Evolutionary conservation across 805 yeast species (phyloP).

Genomic region (Kazachstania kunashirensis): DNA sequence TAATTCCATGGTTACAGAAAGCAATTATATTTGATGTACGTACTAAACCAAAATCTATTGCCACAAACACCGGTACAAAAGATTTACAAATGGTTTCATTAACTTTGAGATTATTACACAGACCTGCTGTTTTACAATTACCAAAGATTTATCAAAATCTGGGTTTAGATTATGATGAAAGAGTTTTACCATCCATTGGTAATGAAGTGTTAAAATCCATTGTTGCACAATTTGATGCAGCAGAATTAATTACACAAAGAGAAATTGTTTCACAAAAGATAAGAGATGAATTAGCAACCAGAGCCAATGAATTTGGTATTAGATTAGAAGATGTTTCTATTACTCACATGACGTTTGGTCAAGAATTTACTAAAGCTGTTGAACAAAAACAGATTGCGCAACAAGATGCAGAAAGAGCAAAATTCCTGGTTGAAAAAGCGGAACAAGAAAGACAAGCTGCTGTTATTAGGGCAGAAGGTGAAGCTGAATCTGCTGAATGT

Average conservation of each 20-base stretch:
- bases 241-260: constrained; percentile 93
- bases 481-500: constrained; percentile 95
- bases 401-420: constrained; percentile 97
- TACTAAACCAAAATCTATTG: constrained; percentile 88
- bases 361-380: constrained; percentile 94
- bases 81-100: constrained; percentile 93
- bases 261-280: constrained; percentile 87
- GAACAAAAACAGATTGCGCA: constrained; percentile 99
- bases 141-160: constrained; percentile 84
- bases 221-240: constrained; percentile 92
- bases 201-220: constrained; percentile 83
- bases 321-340: constrained; percentile 93
- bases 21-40: constrained; percentile 87
- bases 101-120: constrained; percentile 84
- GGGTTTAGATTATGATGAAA: constrained; percentile 90
- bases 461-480: constrained; percentile 97
- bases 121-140: constrained; percentile 78
- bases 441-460: constrained; percentile 95
- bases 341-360: constrained; percentile 95
- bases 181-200: constrained; percentile 87
- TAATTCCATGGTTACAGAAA: constrained; percentile 91
- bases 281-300: constrained; percentile 68
- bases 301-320: constrained; percentile 85
- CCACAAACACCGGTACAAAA: constrained; percentile 93
- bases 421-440: constrained; percentile 85